Evolutionary conservation across 129 eudicot genomes (phyloP), one percentile per base, ranked within the genome.

Genomic region (Mikania micrantha): DNA sequence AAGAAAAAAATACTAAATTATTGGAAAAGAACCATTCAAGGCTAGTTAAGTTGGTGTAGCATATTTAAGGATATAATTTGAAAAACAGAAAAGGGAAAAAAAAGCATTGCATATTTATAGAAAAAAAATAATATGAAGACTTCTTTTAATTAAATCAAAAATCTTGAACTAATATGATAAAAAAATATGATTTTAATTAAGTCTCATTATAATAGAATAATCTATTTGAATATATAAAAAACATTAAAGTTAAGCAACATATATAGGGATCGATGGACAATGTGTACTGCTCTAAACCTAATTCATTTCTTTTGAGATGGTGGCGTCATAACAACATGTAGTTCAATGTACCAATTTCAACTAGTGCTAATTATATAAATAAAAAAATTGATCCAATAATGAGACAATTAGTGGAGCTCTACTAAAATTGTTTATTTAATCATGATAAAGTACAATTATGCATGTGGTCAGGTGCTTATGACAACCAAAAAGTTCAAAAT

Each of bases 281-380:
- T 20, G 21, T 68, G 58, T 68, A 53, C 50, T 35, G 50, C 38
- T 52, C 63, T 50, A 41, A 60, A 48, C 71, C 66, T 74, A 63
- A 65, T 28, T 74, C 59, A 25, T 74, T 41, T 41, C 57, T 74
- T 74, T 74, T 56, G 60, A 65, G 73, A 54, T 65, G 48, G 73
- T 65, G 78, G 73, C 57, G 66, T 73, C 47, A 13, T 54, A 65
- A 65, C 67, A 40, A 65, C 66, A 35, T 73, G 36, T 65, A 74
- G 73, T 54, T 74, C 49, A 64, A 66, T 64, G 78, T 66, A 74
- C 67, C 48, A 54, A 74, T 52, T 74, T 53, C 72, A 54, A 56
- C 73, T 74, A 27, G 62, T 64, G 49, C 41, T 62, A 49, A 15
- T 44, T 59, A 47, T 41, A 42, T 11, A 15, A 22, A 3, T 31